Evolutionary conservation across 2,329 filamentous ascomycete species (phyloP).

Genomic region (Clonostachys sp.): DNA sequence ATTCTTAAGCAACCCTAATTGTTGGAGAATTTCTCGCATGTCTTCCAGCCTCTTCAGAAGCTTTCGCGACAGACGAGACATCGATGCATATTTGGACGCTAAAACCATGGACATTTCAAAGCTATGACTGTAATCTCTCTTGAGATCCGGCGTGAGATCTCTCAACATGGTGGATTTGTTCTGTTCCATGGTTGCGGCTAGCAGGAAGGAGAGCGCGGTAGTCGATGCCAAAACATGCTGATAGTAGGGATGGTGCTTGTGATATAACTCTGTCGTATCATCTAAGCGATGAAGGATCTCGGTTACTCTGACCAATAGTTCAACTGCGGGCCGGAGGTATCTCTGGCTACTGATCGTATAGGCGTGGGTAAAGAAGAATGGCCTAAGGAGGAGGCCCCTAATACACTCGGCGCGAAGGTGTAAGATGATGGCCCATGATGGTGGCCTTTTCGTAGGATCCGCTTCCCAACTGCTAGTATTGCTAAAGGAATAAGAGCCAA

Average conservation of each 20-base stretch:
- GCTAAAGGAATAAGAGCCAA: constrained; percentile 4
- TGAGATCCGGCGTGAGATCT: not conserved
- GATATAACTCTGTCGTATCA: not conserved
- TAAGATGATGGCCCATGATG: constrained; percentile 1
- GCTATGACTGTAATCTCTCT: not conserved
- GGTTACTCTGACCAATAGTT: not conserved
- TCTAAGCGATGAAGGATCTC: constrained; percentile 1
- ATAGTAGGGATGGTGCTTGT: constrained; percentile 1
- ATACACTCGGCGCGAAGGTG: constrained; percentile 1
- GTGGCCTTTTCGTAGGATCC: not conserved
- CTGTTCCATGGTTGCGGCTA: constrained; percentile 3
- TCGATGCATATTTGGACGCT: not conserved
- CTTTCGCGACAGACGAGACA: not conserved
- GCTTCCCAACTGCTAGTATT: not conserved
- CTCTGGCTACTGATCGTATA: not conserved
- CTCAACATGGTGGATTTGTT: too few relatives aligned
- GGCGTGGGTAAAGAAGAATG: constrained; percentile 3
- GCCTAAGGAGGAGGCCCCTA: not conserved
- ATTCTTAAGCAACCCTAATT: not conserved
- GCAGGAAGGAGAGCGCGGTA: constrained; percentile 1
- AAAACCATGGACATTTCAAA: constrained; percentile 1
- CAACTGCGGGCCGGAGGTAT: not conserved
- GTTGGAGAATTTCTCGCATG: not conserved
- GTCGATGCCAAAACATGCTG: constrained; percentile 1
- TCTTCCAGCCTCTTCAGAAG: not conserved